Conservation (phyloP, 345 rosid genomes). For the Salix exigua region DNA sequence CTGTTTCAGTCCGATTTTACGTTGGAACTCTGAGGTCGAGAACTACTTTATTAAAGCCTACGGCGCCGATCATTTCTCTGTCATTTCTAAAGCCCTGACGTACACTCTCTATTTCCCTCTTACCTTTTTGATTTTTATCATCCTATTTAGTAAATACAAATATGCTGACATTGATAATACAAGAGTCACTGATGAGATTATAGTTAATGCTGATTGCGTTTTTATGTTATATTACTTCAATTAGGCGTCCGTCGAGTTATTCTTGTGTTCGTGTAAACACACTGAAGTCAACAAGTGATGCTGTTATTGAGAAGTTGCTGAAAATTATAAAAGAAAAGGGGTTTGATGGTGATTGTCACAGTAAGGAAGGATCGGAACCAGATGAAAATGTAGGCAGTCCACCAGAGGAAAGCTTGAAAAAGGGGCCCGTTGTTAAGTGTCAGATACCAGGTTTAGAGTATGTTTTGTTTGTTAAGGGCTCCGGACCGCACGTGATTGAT, state of each 20-base stretch:
- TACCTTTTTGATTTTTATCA: background rate
- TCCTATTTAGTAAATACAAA: background rate
- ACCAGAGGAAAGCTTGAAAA: slow-evolving; percentile 13
- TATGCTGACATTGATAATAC: too few species aligned
- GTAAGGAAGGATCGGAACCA: slow-evolving; percentile 3
- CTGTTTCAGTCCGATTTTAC: slow-evolving; percentile 62
- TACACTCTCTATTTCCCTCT: slow-evolving; percentile 13
- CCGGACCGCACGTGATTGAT: slow-evolving; percentile 74
- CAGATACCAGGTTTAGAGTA: slow-evolving; percentile 73
- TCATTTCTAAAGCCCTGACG: slow-evolving; percentile 78
- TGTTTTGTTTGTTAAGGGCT: slow-evolving; percentile 79
- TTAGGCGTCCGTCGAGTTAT: slow-evolving; percentile 79
- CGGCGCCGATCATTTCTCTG: slow-evolving; percentile 65
- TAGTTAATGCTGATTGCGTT: background rate
- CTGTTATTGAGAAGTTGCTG: slow-evolving; percentile 61
- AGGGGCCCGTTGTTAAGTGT: slow-evolving; percentile 48
- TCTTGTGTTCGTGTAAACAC: slow-evolving; percentile 87
- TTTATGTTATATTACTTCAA: background rate
- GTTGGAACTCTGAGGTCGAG: slow-evolving; percentile 82
- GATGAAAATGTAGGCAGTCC: slow-evolving; percentile 4
- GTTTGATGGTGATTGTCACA: slow-evolving; percentile 12
- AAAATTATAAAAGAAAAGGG: slow-evolving; percentile 35
- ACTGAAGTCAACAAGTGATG: slow-evolving; percentile 60
- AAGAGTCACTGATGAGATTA: background rate
- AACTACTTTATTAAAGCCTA: slow-evolving; percentile 79